These are phyloP conservation scores for Tillandsia leiboldiana DNA, from an alignment of 176 grass and related monocot species.

Conservation along the genomic window DNA sequence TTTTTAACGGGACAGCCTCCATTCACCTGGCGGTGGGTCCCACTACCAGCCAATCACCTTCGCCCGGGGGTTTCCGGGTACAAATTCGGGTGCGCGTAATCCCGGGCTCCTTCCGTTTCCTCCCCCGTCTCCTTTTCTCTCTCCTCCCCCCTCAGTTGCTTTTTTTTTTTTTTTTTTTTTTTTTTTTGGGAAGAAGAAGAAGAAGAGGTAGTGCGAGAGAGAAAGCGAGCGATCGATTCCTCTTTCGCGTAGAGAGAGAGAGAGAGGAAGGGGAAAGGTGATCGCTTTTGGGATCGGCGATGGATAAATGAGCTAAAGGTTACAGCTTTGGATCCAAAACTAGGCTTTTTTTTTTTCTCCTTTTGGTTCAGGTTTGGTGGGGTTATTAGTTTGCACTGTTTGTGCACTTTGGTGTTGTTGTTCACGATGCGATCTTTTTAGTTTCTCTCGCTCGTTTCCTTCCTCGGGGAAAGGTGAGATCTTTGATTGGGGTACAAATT, in stretches of 20 bases:
- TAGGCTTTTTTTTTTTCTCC: background rate
- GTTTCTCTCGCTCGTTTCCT: conserved; percentile 1
- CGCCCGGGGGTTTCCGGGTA: background rate
- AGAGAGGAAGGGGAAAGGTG: no score
- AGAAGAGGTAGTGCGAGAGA: background rate
- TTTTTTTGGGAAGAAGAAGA: background rate
- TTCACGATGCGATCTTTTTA: background rate
- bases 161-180: background rate
- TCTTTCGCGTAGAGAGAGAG: background rate
- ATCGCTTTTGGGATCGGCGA: background rate
- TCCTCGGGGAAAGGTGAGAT: background rate
- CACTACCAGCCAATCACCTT: background rate
- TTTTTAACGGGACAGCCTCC: background rate
- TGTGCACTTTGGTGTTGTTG: background rate
- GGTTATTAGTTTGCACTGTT: background rate
- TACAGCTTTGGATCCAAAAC: background rate
- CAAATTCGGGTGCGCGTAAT: background rate
- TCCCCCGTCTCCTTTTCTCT: conserved; percentile 6
- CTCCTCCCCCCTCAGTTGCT: background rate
- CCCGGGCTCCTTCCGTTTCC: background rate
- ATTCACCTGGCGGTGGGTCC: background rate
- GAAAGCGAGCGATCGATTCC: background rate
- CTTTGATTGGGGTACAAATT: background rate
- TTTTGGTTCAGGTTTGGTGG: background rate
- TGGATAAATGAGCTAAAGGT: background rate